Base-by-base conservation (phyloP, 768 basidiomycete species). In the Boletus rufocinnamomeus region DNA sequence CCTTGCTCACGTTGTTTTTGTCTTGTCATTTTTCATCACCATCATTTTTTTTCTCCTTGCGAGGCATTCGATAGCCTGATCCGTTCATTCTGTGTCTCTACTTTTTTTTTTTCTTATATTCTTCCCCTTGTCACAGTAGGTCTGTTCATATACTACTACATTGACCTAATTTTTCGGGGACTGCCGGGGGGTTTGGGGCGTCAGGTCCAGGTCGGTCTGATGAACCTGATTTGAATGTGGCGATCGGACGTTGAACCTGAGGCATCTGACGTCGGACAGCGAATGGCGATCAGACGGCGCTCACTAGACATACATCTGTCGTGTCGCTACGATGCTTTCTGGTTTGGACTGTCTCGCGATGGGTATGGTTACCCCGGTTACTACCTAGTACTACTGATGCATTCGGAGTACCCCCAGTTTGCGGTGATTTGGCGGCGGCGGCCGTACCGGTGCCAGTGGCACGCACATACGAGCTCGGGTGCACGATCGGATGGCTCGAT, bases 91-190 rank as follows among this genome's bases (percentile, higher is more conserved):
- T 48, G 3, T 66, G 54, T 57, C 23, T 56, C 17, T 37, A n/a
- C 23, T 32, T 38, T 19, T 44, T 32, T n/a, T 17, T 37, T 50
- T 27, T 27, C 45, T 23, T 25, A 35, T 35, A 3, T 44, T 35
- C 9, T 27, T 9, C 41, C 50, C 43, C 30, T 21, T 66, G 66
- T 67, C 67, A 59, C 57, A 58, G 56, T 67, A 69, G 64, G 49
- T 55, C 57, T 66, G 63, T 66, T 6, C 48, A 63, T 67, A 67
- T 52, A 66, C 55, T 66, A 62, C 55, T 66, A 59, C 56, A 53
- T 56, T 63, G 66, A 66, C 66, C 57, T 66, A 59, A 58, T 65
- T 30, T 60, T 21, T 52, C 19, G 66, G 66, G 56, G 56, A 50
- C 21, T 32, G 16, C 8, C 23, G 14, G 16, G 34, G 48, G 41